Base-by-base conservation (phyloP, 75 land plant species). In the Chamaecyparis obtusa region DNA sequence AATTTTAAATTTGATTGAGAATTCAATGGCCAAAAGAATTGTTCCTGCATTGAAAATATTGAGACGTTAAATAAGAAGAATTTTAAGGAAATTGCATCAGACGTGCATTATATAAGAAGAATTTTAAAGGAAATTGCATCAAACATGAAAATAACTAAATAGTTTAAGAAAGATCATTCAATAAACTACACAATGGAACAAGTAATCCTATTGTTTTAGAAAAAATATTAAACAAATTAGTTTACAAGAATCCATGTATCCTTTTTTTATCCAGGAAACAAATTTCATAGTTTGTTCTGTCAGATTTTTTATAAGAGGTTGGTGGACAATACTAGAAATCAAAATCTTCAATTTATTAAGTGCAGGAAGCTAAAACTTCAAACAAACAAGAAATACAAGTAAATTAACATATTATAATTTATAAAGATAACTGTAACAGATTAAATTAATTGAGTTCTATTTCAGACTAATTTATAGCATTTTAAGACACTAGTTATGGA, bases 1-100 rank as follows among this genome's bases (percentile, higher is more conserved):
- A 93, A 92, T 79, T 90, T 83, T 69, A 56, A 64, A 14, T 78
- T 67, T 21, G 94, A 37, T 55, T 75, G 87, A 69, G 83, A 49
- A 85, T 93, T 89, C n/a, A 93, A 77, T 81, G 99, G 99, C 94
- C 96, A 96, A 83, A 97, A 95, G 86, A 93, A 98, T 71, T 98
- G 92, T 57, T 48, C 88, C 95, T 97, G 89, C 83, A 87, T 21
- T 21, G 30, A 17, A 7, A 43, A 56, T 24, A 88, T 46, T 84
- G 24, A 71, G 85, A 71, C 39, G 5, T 54, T 85, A 8, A 21
- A 56, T 54, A 8, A 36, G 24, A 9, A 35, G 82, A 16, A 24
- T n/a, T 1, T 0, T 44, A 24, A n/a, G 75, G 32, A 30, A 33
- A 71, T 71, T 71, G 32, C 83, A 24, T 44, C 14, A 80, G 9